A percentile compares a stretch with the other conserved stretches of the same genome.
These are phyloP conservation scores for Sclerotinia trifoliorum DNA, from an alignment of 2,329 filamentous ascomycete genomes.

Conservation along the genomic window DNA sequence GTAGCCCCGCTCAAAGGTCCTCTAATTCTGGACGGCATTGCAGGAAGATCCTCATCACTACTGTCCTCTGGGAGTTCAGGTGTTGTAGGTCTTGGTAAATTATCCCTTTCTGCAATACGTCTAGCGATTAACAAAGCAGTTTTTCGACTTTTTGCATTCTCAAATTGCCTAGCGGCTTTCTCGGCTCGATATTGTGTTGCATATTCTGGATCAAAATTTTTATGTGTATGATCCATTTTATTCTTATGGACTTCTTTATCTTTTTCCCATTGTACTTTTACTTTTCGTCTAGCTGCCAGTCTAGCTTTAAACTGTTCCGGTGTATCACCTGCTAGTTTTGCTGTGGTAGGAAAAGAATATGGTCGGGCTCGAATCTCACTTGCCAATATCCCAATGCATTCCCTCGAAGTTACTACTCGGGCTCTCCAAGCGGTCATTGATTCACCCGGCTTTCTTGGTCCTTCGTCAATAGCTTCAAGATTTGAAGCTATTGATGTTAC, in stretches of 20 bases:
- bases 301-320: slow-evolving; percentile 1
- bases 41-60: slow-evolving; percentile 15
- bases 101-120: not conserved
- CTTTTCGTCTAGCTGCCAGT: not conserved
- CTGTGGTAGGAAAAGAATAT: not conserved
- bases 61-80: slow-evolving; percentile 4
- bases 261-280: not conserved
- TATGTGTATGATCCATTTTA: slow-evolving; percentile 12
- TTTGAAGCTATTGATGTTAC: not conserved
- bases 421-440: not conserved
- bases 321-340: not conserved
- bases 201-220: not conserved
- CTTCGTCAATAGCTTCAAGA: not conserved
- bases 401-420: not conserved
- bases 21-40: not conserved
- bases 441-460: not conserved
- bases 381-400: not conserved
- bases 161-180: not conserved
- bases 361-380: not conserved
- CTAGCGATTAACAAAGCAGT: not conserved
- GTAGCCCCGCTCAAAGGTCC: not conserved
- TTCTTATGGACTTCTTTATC: slow-evolving; percentile 8
- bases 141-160: not conserved
- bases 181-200: slow-evolving; percentile 1
- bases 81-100: not conserved